phyloP scores from a whole-genome alignment of 805 yeast species.

The Zygosaccharomyces pseudorouxii region DNA sequence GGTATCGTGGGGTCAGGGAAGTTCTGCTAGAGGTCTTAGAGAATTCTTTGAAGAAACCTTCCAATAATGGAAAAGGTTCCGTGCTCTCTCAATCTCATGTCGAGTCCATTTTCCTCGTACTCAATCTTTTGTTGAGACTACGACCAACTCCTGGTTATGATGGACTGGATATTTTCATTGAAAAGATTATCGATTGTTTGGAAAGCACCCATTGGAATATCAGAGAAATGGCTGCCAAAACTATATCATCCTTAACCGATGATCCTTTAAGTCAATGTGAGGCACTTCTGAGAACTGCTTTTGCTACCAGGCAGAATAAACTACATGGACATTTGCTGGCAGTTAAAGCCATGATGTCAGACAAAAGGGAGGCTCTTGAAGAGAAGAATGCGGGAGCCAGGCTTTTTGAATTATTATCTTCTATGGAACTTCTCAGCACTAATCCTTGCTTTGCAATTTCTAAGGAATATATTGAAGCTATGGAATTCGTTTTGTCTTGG shows the following conservation, averaged over 20 bases:
- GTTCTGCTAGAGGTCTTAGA: conserved; percentile 45
- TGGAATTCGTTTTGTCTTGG: conserved; percentile 15
- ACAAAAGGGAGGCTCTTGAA: background rate
- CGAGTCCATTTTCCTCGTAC: conserved; percentile 69
- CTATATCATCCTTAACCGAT: conserved; percentile 50
- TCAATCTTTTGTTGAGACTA: conserved; percentile 66
- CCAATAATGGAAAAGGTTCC: conserved; percentile 1
- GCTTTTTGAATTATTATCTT: conserved; percentile 2
- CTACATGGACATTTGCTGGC: conserved; percentile 61
- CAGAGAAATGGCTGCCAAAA: conserved; percentile 79
- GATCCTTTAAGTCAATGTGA: conserved; percentile 31
- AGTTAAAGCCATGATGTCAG: conserved; percentile 34
- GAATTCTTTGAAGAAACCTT: conserved; percentile 27
- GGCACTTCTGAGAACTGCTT: conserved; percentile 24
- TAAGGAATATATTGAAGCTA: conserved; percentile 34
- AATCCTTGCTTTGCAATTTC: conserved; percentile 33
- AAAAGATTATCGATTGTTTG: conserved; percentile 46
- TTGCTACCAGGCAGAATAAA: conserved; percentile 38
- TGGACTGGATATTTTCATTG: conserved; percentile 50
- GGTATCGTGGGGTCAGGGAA: conserved; percentile 49
- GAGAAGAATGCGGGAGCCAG: background rate
- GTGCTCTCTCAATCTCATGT: conserved; percentile 28
- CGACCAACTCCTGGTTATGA: conserved; percentile 54
- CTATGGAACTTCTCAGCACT: conserved; percentile 4
- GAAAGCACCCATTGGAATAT: conserved; percentile 68